Evolutionary conservation across 2,329 filamentous ascomycete species (phyloP), one percentile per base, ranked within the genome.

Genomic region (Ophiocordyceps polyrhachis-furcata): DNA sequence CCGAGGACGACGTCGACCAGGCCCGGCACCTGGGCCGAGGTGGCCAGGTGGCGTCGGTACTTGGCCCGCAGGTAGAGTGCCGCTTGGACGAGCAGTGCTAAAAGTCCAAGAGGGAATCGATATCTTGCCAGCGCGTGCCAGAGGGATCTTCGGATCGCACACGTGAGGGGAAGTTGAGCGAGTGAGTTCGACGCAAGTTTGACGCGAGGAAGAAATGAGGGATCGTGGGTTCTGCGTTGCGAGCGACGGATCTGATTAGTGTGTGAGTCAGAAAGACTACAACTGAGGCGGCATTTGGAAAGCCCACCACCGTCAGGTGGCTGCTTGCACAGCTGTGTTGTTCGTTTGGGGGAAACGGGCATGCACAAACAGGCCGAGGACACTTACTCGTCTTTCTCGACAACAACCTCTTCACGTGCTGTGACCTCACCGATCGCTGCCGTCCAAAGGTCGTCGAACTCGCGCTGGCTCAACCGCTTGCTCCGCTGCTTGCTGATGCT

Each of bases 391-490:
- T 58, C 55, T 40, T 71, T 66, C 43, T 51, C 48, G 28, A 61
- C 51, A 51, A 74, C 62, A 25, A 81, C 67, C 56, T 81, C 77
- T 7, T 81, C 76, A 49, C 75, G 66, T 1, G 64, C 62, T 49
- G 73, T 71, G 44, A 88, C 75, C 53, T 88, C 83, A 17, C 79
- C 80, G 46, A 88, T 73, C 2, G 83, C 83, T 49, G 75, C 74
- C 25, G 69, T 67, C 76, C 83, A 91, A 8, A 98, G 74, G 47
- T 94, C 85, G 52, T 96, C 86, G 56, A 98, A 95, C 58, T 96
- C 89, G 40, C 82, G 73, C 55, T 87, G 79, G 50, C 73, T 83
- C 75, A 95, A 84, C 50, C 81, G 79, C 66, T 83, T 89, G 58
- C 79, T 83, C 50, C 82, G 77, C 67, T 83, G 84, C 52, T 78